Evolutionary conservation across 2,329 filamentous ascomycete species (phyloP), one percentile per base, ranked within the genome.

Genomic region (Talaromyces verruculosus): DNA sequence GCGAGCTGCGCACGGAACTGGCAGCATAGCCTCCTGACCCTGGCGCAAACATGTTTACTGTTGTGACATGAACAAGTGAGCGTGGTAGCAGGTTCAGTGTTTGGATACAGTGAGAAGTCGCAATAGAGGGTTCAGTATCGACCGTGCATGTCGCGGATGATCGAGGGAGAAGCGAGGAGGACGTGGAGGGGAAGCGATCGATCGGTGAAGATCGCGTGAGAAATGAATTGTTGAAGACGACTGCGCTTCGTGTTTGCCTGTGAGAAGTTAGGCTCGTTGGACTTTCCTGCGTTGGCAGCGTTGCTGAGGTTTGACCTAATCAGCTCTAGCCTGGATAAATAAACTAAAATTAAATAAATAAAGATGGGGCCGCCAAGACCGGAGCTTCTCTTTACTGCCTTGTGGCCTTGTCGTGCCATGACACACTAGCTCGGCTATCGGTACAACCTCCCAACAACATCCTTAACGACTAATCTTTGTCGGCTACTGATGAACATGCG

Each of bases 41-140:
- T 53, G 76, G 76, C 47, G 77, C 75, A 69, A 80, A 80, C 78
- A 80, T 80, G 65, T 68, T 76, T 25, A 43, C 37, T 57, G 49
- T 11, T 19, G n/a, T 39, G 43, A 41, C 37, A 43, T 47, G 33
- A 39, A 55, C 53, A 41, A 22, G 53, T 39, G 13, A 11, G 43
- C 28, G n/a, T 39, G 59, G 25, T 25, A 49, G 15, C 28, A 51
- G 43, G 13, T 33, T 61, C 19, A 39, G 35, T 33, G 37, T 37
- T 28, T 53, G 28, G 13, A 35, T 15, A 30, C 47, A 41, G 45
- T 17, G 37, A 39, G 61, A 22, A 53, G 22, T 51, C 47, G 35
- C 47, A 25, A 33, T n/a, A 17, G 22, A 63, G 28, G 22, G 13
- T 37, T 55, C 15, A 35, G 35, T 63, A 53, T 53, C n/a, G 45